phyloP scores from a whole-genome alignment of 2,329 filamentous ascomycete species.

The Cladosporium colombiae region DNA sequence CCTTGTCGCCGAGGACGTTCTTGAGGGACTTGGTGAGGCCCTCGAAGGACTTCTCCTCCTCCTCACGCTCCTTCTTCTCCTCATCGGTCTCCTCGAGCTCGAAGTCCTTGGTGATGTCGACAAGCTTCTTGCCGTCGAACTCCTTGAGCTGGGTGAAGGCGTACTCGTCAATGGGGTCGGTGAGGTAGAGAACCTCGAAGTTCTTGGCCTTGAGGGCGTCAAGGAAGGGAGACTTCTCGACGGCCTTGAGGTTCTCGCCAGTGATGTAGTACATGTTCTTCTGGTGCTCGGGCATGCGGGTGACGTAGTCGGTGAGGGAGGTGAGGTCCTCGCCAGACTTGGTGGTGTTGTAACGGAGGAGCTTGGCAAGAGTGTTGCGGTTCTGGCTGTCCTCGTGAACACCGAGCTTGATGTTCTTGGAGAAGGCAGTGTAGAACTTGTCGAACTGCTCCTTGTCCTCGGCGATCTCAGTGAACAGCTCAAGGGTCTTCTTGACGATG shows the following conservation, averaged over 20 bases:
- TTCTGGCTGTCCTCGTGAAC: conserved; percentile 99
- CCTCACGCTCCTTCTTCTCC: conserved; percentile 95
- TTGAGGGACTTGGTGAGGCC: conserved; percentile 92
- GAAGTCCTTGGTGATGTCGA: conserved; percentile 99
- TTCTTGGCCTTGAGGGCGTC: conserved; percentile 98
- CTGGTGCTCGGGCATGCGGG: conserved; percentile 99
- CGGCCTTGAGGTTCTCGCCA: conserved; percentile 98
- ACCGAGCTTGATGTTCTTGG: conserved; percentile 99
- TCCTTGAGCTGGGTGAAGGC: conserved; percentile 99
- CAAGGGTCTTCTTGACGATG: conserved; percentile 99
- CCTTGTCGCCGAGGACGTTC: conserved; percentile 98
- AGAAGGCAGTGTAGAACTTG: conserved; percentile 99
- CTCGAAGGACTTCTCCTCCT: conserved; percentile 98
- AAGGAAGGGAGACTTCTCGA: conserved; percentile 97
- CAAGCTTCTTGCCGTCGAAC: conserved; percentile 99
- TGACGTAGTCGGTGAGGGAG: conserved; percentile 95
- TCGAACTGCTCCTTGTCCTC: conserved; percentile 99
- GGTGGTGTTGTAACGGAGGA: conserved; percentile 97
- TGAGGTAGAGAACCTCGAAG: conserved; percentile 99
- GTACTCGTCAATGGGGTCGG: conserved; percentile 99
- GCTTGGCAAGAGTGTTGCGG: conserved; percentile 88
- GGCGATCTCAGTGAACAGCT: conserved; percentile 98
- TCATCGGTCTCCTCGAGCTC: conserved; percentile 99
- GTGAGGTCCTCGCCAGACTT: conserved; percentile 98
- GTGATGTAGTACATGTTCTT: conserved; percentile 99